These are phyloP conservation scores for Suillus subaureus DNA, from an alignment of 768 basidiomycete genomes.

Conservation along the genomic window DNA sequence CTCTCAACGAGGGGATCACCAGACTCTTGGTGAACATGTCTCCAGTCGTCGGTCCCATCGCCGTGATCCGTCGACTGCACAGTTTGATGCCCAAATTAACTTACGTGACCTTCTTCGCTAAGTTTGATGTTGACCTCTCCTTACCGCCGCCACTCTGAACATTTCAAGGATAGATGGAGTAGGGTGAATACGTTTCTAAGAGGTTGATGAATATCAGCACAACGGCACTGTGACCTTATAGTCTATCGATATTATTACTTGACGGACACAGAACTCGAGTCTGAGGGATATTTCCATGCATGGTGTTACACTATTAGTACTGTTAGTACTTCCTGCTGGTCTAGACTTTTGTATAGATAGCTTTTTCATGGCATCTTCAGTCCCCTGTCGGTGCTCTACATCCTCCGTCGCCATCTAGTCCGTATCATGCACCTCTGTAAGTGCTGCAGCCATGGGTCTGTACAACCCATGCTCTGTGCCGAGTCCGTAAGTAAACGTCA, in stretches of 20 bases:
- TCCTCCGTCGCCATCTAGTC: not conserved
- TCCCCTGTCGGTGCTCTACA: not conserved
- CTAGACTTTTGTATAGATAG: not conserved
- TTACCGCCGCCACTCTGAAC: not conserved
- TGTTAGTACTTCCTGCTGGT: not conserved
- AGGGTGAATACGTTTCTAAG: not conserved
- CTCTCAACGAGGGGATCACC: not conserved
- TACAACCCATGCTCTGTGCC: conserved; percentile 82
- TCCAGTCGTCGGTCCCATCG: not conserved
- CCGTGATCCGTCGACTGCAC: not conserved
- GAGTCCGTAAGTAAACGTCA: conserved; percentile 82
- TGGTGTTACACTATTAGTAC: not conserved
- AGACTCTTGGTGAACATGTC: not conserved
- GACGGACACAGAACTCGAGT: not conserved
- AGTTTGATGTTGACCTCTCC: not conserved
- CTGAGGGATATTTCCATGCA: not conserved
- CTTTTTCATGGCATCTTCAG: not conserved
- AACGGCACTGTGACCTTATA: not conserved
- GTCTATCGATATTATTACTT: not conserved
- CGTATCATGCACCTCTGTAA: conserved; percentile 19
- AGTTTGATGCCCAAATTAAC: not conserved
- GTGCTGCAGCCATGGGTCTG: conserved; percentile 43
- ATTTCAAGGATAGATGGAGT: not conserved
- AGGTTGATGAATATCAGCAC: not conserved
- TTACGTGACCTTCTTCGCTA: not conserved